phyloP scores from a whole-genome alignment of 1,139 yeast species.

The Sugiyamaella xylanicola region DNA sequence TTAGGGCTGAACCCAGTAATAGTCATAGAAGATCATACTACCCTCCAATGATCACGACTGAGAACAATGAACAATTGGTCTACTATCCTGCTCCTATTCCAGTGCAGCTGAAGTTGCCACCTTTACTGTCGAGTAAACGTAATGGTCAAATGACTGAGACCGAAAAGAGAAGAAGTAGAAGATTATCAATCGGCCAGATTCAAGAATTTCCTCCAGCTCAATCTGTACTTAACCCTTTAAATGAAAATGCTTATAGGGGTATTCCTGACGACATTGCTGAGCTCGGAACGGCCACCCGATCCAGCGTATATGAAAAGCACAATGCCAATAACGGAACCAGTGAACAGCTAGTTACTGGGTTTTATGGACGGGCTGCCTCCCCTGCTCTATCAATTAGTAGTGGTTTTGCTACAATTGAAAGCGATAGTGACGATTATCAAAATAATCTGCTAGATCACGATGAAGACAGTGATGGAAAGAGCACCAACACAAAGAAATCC shows the following conservation, averaged over 20 bases:
- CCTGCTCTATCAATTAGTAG: slow-evolving; percentile 27
- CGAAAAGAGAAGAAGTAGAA: slow-evolving; percentile 14
- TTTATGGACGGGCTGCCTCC: slow-evolving; percentile 23
- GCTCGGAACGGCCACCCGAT: slow-evolving; percentile 5
- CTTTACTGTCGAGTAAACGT: slow-evolving; percentile 31
- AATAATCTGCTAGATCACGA: slow-evolving; percentile 16
- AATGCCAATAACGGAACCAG: slow-evolving; percentile 8
- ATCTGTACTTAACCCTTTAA: slow-evolving; percentile 14
- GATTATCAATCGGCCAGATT: slow-evolving; percentile 15
- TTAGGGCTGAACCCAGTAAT: slow-evolving; percentile 12
- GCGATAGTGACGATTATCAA: slow-evolving; percentile 29
- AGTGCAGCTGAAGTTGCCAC: slow-evolving; percentile 15
- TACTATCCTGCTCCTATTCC: slow-evolving; percentile 37
- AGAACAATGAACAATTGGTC: slow-evolving; percentile 27
- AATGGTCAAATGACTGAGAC: slow-evolving; percentile 16
- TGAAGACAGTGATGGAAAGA: slow-evolving; percentile 13
- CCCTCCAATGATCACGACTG: slow-evolving; percentile 24
- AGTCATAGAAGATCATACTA: slow-evolving; percentile 15
- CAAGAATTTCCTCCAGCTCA: slow-evolving; percentile 11
- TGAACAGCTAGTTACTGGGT: slow-evolving; percentile 6
- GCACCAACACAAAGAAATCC: slow-evolving; percentile 15
- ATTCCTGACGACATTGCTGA: slow-evolving; percentile 17
- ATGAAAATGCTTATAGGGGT: slow-evolving; percentile 13
- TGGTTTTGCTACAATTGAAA: slow-evolving; percentile 36
- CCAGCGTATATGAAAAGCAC: slow-evolving; percentile 11